A percentile compares a stretch with the other conserved stretches of the same genome.
phyloP scores from a whole-genome alignment of 2,329 filamentous ascomycete genomes.

The Exophiala sideris region DNA sequence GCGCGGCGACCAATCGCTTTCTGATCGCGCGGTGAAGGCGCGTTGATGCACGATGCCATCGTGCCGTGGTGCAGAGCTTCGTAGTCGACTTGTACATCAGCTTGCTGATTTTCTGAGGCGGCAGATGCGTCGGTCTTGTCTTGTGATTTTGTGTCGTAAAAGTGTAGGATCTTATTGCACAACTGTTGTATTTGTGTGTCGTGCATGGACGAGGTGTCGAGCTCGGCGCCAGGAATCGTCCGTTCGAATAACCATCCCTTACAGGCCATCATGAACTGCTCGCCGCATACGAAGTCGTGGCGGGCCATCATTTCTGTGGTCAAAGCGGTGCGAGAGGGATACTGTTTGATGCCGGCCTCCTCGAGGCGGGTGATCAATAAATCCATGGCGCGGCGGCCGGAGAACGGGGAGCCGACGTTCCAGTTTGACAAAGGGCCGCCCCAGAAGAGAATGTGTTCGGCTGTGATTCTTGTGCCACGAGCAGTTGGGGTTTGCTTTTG shows the following conservation, averaged over 20 bases:
- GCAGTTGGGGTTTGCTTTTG: neutral
- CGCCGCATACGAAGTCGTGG: constrained; percentile 17
- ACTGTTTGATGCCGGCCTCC: neutral
- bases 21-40: constrained; percentile 3
- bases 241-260: constrained; percentile 20
- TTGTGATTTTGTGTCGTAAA: neutral
- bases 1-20: constrained; percentile 9
- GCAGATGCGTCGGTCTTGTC: neutral
- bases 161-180: neutral
- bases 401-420: constrained; percentile 1
- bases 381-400: constrained; percentile 1
- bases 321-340: constrained; percentile 3
- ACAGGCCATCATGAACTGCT: constrained; percentile 21
- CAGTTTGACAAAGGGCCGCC: constrained; percentile 85
- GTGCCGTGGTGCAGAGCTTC: neutral
- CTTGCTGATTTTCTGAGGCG: no score
- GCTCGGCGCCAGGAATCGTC: neutral
- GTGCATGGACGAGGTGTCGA: neutral
- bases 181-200: neutral
- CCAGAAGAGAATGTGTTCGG: constrained; percentile 88
- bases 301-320: constrained; percentile 1
- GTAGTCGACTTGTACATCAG: neutral
- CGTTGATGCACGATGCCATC: constrained; percentile 4
- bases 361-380: constrained; percentile 8
- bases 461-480: constrained; percentile 28